These are phyloP conservation scores for Trichoderma endophyticum DNA, from an alignment of 2,329 filamentous ascomycete species.

Conservation along the genomic window DNA sequence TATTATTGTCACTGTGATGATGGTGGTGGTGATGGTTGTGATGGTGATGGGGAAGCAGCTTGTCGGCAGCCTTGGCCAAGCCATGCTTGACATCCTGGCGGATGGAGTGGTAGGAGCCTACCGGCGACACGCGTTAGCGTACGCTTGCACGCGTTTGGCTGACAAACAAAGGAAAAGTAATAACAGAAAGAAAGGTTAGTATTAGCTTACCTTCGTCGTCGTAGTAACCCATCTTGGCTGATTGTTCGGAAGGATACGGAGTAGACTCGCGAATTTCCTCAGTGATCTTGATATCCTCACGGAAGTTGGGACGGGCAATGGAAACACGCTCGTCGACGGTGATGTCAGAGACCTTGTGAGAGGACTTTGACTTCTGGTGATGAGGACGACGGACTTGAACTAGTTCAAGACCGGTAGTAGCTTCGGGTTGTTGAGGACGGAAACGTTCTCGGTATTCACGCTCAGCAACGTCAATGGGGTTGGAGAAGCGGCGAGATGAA, in stretches of 20 bases:
- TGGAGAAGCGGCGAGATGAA: constrained; percentile 37
- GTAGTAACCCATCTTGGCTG: constrained; percentile 64
- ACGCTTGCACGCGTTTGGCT: constrained; percentile 13
- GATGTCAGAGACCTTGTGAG: constrained; percentile 33
- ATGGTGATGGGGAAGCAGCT: constrained; percentile 47
- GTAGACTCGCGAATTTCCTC: constrained; percentile 64
- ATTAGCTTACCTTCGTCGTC: constrained; percentile 55
- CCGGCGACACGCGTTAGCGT: constrained; percentile 23
- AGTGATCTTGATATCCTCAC: constrained; percentile 57
- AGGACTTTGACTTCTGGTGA: constrained; percentile 24
- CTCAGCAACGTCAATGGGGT: constrained; percentile 61
- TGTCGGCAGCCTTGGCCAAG: constrained; percentile 56
- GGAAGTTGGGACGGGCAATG: constrained; percentile 45
- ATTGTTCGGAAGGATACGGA: constrained; percentile 41
- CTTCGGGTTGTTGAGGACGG: constrained; percentile 30
- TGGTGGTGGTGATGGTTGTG: constrained; percentile 48
- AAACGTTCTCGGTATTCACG: constrained; percentile 61
- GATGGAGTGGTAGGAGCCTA: constrained; percentile 60
- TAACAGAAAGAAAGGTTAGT: not conserved
- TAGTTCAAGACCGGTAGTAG: constrained; percentile 3
- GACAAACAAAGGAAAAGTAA: not conserved
- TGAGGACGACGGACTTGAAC: not conserved
- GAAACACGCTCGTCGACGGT: constrained; percentile 37
- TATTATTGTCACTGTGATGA: constrained; percentile 45
- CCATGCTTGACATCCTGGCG: constrained; percentile 39